Base-by-base conservation (phyloP, 1,139 yeast genomes). In the Debaryomyces udenii region DNA sequence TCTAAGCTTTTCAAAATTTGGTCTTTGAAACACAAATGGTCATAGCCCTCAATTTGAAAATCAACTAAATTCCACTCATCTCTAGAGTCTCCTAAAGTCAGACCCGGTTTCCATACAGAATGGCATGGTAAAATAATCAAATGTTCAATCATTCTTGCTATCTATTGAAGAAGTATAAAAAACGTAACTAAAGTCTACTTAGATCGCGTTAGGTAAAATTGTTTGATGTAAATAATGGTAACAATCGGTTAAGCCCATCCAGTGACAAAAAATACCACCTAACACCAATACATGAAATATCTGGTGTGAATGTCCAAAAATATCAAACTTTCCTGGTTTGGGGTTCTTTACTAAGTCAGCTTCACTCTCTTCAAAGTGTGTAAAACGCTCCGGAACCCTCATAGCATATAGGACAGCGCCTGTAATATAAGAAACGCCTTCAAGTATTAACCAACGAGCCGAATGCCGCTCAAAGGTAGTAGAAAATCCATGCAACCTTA, bases 231-330 rank as follows among this genome's bases (percentile, higher is more conserved):
- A 70, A 49, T 74, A 66, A 40, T 68, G 64, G 54, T 84, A 86
- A 33, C 90, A 75, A 9, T 72, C 73, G n/a, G 80, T 56, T 28
- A 89, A 65, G 0, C 85, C 95, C 41, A 56, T 68, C 64, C 86
- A 80, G 62, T 90, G 97, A 46, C 86, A 83, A 44, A 67, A 69
- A 0, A 96, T 95, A 3, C 96, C 96, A 6, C 82, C 52, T 0
- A 90, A 93, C 3, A 91, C 96, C 55, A 86, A 64, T 3, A 86
- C 64, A 59, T 90, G 97, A 59, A 90, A 90, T 16, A 90, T 77
- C 59, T 91, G 97, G 59, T 90, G 97, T 3, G 96, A 86, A 50
- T 87, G 86, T 1, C 96, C 96, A 66, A 80, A 74, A 10, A 81
- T 58, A 53, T 90, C 96, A 57, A 78, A 86, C 20, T 44, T 66